Percentiles rank a stretch among this genome's conserved stretches.
Conservation (phyloP, 768 basidiomycete genomes). For the Macrolepiota dolichaula region DNA sequence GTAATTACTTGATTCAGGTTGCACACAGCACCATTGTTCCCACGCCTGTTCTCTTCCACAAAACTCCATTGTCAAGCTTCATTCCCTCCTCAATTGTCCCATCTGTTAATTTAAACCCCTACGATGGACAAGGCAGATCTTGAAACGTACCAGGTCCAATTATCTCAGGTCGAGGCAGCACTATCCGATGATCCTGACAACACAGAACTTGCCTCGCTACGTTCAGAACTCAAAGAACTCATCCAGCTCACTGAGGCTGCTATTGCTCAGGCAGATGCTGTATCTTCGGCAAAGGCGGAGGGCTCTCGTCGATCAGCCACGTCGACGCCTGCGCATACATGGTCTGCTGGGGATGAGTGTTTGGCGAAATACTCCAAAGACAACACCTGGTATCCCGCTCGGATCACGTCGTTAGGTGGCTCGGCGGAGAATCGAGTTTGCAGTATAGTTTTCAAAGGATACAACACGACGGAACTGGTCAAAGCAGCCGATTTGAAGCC, state of each 20-base stretch:
- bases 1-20: too few relatives aligned
- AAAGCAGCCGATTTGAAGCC: constrained; percentile 68
- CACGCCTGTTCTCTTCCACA: constrained; percentile 7
- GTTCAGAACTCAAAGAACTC: constrained; percentile 77
- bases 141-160: constrained; percentile 87
- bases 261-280: constrained; percentile 62
- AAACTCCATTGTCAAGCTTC: background rate
- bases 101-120: background rate
- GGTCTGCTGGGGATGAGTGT: constrained; percentile 82
- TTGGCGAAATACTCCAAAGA: constrained; percentile 85
- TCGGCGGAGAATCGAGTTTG: constrained; percentile 80
- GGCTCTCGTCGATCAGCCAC: constrained; percentile 21
- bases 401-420: constrained; percentile 82
- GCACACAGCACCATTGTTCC: constrained; percentile 1
- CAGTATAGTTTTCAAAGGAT: constrained; percentile 88
- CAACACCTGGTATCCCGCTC: constrained; percentile 84
- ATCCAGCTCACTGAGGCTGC: constrained; percentile 76
- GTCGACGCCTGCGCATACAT: constrained; percentile 50
- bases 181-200: constrained; percentile 75
- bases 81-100: background rate
- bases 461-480: constrained; percentile 87
- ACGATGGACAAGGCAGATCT: constrained; percentile 69
- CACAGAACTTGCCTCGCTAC: constrained; percentile 66
- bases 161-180: constrained; percentile 83
- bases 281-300: constrained; percentile 38